Evolutionary conservation across 169 alveolate genomes (phyloP).

Genomic region (Amoebophrya sp.): DNA sequence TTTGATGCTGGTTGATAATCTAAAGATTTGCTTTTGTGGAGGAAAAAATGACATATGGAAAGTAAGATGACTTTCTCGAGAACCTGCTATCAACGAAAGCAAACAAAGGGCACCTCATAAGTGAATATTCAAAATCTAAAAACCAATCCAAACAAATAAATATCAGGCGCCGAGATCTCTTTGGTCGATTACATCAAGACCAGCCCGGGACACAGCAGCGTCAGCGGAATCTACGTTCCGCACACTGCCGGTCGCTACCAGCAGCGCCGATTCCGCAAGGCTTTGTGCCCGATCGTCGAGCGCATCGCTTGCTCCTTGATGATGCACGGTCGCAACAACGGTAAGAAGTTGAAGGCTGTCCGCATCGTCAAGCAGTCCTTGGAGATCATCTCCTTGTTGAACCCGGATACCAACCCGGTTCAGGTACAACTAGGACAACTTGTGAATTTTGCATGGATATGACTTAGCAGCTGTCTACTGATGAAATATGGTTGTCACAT

Average conservation of each 20-base stretch:
- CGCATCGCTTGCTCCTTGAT: slow-evolving; percentile 84
- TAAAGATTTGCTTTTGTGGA: no score
- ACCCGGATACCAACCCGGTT: slow-evolving; percentile 94
- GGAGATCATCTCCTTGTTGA: slow-evolving; percentile 92
- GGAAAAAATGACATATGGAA: no score
- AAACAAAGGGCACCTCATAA: no score
- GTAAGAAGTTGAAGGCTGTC: slow-evolving; percentile 95
- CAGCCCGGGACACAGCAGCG: slow-evolving; percentile 84
- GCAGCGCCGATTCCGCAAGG: slow-evolving; percentile 95
- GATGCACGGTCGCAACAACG: slow-evolving; percentile 85
- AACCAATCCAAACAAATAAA: no score
- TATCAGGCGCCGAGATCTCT: slow-evolving; percentile 30
- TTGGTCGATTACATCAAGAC: slow-evolving; percentile 61
- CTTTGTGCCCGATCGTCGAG: slow-evolving; percentile 98
- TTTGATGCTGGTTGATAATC: no score
- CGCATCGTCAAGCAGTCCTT: slow-evolving; percentile 95
- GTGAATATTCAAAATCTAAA: no score
- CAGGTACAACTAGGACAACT: slow-evolving; percentile 55
- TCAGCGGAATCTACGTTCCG: slow-evolving; percentile 93
- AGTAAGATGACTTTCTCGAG: no score
- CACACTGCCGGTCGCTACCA: slow-evolving; percentile 99
- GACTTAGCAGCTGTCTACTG: no score
- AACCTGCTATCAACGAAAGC: no score
- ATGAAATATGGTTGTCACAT: no score
- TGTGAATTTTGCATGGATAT: no score